Evolutionary conservation across 495 filamentous ascomycete genomes (phyloP), one percentile per base, ranked within the genome.

Genomic region (Ascodesmis nigricans): DNA sequence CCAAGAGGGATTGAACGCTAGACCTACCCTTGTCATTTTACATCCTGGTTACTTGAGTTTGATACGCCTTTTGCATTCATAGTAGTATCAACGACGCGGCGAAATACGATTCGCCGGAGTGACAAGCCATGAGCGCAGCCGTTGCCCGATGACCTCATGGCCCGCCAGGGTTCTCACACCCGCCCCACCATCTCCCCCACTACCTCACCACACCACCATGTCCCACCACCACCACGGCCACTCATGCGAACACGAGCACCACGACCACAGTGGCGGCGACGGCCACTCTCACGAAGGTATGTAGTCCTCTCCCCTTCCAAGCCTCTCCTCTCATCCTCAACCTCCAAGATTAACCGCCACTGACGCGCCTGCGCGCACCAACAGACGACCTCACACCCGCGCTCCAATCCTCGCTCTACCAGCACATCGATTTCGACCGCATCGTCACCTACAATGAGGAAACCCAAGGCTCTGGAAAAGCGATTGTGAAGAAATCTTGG

Each of bases 351-450:
- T 25, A 25, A 6, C 23, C 11, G 46, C 20, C 77, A 91, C 51
- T 76, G 81, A 50, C n/a, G n/a, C n/a, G n/a, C n/a, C n/a, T n/a
- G n/a, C n/a, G n/a, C n/a, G n/a, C n/a, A n/a, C n/a, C 79, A 90
- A 53, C 69, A 74, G 83, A 93, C 56, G 90, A 97, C 55, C 67
- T 90, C 46, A 78, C 75, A 3, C 83, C 84, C 1, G 83, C 83
- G 2, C 57, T 90, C 21, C 82, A 93, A 55, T 74, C 68, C 38
- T 73, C 79, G 21, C 64, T 97, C 8, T 95, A 91, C 56, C 67
- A 78, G 29, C 75, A 92, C 50, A 84, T 97, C 46, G 65, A 83
- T 37, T 93, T 95, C 53, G 73, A 78, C 55, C 64, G 67, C 8
- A 75, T 95, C 44, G 65, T 52, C n/a, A 82, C 84, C 0, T 53